These are phyloP conservation scores for barrel medic (Medicago truncatula) DNA, from an alignment of 306 rosid species.

Conservation along the genomic window DNA sequence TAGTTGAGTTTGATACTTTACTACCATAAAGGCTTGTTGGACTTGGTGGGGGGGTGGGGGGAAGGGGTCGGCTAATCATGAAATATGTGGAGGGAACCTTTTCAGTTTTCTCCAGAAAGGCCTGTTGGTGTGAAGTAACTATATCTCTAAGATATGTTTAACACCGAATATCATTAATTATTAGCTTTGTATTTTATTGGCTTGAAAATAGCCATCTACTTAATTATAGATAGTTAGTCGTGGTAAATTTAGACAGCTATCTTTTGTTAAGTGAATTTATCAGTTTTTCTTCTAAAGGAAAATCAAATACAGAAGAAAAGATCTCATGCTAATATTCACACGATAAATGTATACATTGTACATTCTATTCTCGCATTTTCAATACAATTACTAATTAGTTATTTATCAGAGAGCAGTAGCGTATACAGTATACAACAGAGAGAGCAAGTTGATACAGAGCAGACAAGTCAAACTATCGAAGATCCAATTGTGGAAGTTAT, in stretches of 20 bases:
- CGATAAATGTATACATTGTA: slow-evolving; percentile 34
- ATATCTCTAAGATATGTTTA: slow-evolving; percentile 11
- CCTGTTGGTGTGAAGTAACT: slow-evolving; percentile 17
- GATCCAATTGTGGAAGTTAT: slow-evolving; percentile 86
- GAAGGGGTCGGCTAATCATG: slow-evolving; percentile 10
- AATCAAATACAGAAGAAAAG: slow-evolving; percentile 30
- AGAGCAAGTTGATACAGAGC: slow-evolving; percentile 68
- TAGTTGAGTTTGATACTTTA: slow-evolving; percentile 19
- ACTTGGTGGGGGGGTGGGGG: neutral
- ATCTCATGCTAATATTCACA: slow-evolving; percentile 28
- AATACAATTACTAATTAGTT: slow-evolving; percentile 54
- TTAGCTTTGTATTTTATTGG: slow-evolving; percentile 1
- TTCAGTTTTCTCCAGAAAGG: slow-evolving; percentile 10
- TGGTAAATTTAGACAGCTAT: slow-evolving; percentile 19
- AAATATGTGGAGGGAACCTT: slow-evolving; percentile 19
- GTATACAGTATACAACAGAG: slow-evolving; percentile 63
- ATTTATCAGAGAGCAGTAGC: slow-evolving; percentile 82
- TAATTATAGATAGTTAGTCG: slow-evolving; percentile 28
- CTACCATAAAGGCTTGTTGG: slow-evolving; percentile 21
- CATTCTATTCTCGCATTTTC: slow-evolving; percentile 47
- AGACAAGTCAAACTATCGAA: slow-evolving; percentile 67
- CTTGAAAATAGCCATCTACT: neutral
- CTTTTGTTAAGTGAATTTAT: slow-evolving; percentile 24
- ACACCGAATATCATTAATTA: slow-evolving; percentile 19
- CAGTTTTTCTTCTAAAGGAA: slow-evolving; percentile 21